Percentiles rank a stretch among this genome's conserved stretches.
These are phyloP conservation scores for Neonectria faginata DNA, from an alignment of 2,329 filamentous ascomycete genomes.

Conservation along the genomic window DNA sequence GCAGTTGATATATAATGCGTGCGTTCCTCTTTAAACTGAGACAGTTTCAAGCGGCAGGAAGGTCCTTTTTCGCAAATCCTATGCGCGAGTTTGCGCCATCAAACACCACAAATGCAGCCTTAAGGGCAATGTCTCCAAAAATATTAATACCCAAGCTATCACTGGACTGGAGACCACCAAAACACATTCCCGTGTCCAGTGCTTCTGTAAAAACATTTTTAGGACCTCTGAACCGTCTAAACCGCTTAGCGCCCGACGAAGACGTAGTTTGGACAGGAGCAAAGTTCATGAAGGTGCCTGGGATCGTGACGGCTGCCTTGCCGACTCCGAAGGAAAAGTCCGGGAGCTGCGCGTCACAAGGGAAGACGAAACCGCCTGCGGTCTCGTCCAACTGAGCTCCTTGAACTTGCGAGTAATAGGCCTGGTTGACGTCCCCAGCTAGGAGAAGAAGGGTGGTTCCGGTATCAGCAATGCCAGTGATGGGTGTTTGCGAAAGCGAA, in stretches of 20 bases:
- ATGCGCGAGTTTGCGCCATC: slow-evolving; percentile 51
- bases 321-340: slow-evolving; percentile 68
- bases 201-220: background rate
- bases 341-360: slow-evolving; percentile 60
- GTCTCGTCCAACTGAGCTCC: slow-evolving; percentile 55
- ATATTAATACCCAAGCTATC: slow-evolving; percentile 62
- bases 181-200: slow-evolving; percentile 57
- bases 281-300: slow-evolving; percentile 67
- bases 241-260: slow-evolving; percentile 9
- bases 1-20: background rate
- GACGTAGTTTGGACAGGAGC: slow-evolving; percentile 46
- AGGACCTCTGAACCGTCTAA: background rate
- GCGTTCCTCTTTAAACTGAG: background rate
- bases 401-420: slow-evolving; percentile 61
- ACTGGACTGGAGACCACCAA: slow-evolving; percentile 75
- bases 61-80: slow-evolving; percentile 38
- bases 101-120: slow-evolving; percentile 70
- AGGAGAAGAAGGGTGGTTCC: slow-evolving; percentile 74
- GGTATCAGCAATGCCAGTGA: slow-evolving; percentile 65
- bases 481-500: slow-evolving; percentile 29
- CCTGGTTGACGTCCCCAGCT: slow-evolving; percentile 61
- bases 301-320: slow-evolving; percentile 66
- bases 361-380: slow-evolving; percentile 60
- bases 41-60: background rate
- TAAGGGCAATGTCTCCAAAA: slow-evolving; percentile 71